Conservation (phyloP, 306 rosid genomes). For the Mucuna pruriens region DNA sequence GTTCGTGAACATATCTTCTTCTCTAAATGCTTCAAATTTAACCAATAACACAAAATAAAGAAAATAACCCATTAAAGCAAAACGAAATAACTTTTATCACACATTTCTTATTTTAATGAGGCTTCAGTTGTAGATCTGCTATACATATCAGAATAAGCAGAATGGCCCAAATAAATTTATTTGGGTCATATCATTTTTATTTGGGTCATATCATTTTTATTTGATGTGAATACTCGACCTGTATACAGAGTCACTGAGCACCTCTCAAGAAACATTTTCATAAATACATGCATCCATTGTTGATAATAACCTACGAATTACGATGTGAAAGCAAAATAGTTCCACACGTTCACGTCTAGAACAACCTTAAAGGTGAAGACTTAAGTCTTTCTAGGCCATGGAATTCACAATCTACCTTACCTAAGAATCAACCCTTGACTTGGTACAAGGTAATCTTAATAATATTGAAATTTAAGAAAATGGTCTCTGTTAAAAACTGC, state of each 20-base stretch:
- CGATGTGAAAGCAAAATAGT: background rate
- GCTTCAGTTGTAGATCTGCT: background rate
- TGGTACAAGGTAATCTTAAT: constrained; percentile 80
- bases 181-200: too few species aligned
- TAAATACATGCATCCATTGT: background rate
- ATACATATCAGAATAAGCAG: background rate
- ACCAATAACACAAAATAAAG: background rate
- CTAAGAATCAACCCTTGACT: constrained; percentile 74
- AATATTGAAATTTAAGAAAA: background rate
- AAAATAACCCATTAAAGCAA: background rate
- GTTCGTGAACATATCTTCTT: background rate
- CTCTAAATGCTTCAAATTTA: background rate
- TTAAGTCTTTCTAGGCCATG: constrained; percentile 61
- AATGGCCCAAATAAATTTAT: background rate
- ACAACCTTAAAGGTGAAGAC: constrained; percentile 68
- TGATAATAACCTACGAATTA: background rate
- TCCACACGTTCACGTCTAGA: background rate
- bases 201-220: background rate
- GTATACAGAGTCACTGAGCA: background rate
- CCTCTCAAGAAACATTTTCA: background rate
- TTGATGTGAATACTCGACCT: background rate
- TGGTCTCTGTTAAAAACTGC: too few species aligned
- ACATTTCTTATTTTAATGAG: background rate
- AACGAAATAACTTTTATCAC: background rate
- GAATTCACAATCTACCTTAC: constrained; percentile 65